Percentiles rank a stretch among this genome's conserved stretches.
Conservation (phyloP, 192 early-diverging fungal species). For the Oehlia diaphana region DNA sequence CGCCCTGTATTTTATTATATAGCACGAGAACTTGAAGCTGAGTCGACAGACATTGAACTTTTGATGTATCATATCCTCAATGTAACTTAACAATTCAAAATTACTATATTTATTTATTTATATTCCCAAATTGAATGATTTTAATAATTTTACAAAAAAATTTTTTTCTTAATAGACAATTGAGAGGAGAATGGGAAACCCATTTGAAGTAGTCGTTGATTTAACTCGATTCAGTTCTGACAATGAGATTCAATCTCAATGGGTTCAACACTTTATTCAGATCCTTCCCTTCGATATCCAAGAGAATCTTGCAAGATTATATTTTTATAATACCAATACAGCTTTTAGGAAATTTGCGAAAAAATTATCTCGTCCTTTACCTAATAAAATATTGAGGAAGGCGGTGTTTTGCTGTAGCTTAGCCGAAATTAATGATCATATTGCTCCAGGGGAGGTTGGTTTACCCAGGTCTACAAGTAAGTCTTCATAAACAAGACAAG, state of each 20-base stretch:
- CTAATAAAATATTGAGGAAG: slow-evolving; percentile 57
- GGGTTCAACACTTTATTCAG: slow-evolving; percentile 74
- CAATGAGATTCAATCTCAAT: slow-evolving; percentile 80
- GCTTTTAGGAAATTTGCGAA: slow-evolving; percentile 71
- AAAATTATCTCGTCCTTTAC: slow-evolving; percentile 47
- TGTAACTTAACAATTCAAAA: slow-evolving; percentile 40
- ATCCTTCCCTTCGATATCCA: slow-evolving; percentile 65
- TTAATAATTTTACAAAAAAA: no score
- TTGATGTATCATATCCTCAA: slow-evolving; percentile 73
- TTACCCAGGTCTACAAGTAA: slow-evolving; percentile 72
- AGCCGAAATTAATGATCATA: slow-evolving; percentile 72
- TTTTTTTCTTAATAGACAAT: slow-evolving; percentile 41
- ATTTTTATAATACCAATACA: slow-evolving; percentile 84
- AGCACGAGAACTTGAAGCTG: slow-evolving; percentile 70
- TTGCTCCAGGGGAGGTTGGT: slow-evolving; percentile 69
- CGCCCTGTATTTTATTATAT: slow-evolving; percentile 87
- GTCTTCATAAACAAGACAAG: not conserved
- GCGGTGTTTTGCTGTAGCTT: slow-evolving; percentile 70
- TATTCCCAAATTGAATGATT: no score
- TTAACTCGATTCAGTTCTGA: slow-evolving; percentile 72
- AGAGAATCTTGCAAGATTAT: slow-evolving; percentile 68
- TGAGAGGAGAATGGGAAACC: slow-evolving; percentile 63
- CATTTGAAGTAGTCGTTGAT: slow-evolving; percentile 84
- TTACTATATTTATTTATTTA: not conserved
- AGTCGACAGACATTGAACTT: slow-evolving; percentile 82